Conservation (phyloP, 169 alveolate species). For the Amoebophrya sp. region DNA sequence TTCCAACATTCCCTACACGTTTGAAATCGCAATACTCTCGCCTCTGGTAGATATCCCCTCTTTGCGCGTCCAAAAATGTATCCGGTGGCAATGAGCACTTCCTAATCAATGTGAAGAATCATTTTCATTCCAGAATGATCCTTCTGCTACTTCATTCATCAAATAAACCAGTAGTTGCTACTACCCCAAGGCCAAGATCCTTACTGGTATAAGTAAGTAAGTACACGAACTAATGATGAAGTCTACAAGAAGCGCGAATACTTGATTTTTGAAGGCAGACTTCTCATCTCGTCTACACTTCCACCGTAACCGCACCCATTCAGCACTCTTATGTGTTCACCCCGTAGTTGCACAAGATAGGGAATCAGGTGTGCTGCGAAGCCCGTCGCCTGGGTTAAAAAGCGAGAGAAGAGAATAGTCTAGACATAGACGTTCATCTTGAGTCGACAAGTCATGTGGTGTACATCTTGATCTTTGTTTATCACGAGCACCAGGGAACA, state of each 20-base stretch:
- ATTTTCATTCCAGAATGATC: not conserved
- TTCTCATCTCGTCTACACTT: not conserved
- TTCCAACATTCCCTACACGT: not conserved
- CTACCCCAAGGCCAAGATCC: not conserved
- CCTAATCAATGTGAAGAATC: not conserved
- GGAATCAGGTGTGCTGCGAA: not conserved
- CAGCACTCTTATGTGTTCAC: not conserved
- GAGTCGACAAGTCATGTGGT: too few relatives aligned
- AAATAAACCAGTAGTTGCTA: not conserved
- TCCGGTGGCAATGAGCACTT: not conserved
- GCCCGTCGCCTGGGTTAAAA: too few relatives aligned
- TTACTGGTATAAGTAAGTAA: not conserved
- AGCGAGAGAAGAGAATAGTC: too few relatives aligned
- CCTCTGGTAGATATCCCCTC: not conserved
- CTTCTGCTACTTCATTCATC: not conserved
- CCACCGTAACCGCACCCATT: not conserved
- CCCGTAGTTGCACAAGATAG: not conserved
- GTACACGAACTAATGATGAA: not conserved
- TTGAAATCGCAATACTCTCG: constrained; percentile 5
- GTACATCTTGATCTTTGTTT: too few relatives aligned
- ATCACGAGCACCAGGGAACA: too few relatives aligned
- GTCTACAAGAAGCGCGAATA: not conserved
- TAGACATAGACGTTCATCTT: too few relatives aligned
- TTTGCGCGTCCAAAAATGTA: not conserved
- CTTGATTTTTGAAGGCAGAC: not conserved